A percentile compares a stretch with the other conserved stretches of the same genome.
Conservation (phyloP, 2,329 filamentous ascomycete genomes). For the Dothideomycetidae sp. region DNA sequence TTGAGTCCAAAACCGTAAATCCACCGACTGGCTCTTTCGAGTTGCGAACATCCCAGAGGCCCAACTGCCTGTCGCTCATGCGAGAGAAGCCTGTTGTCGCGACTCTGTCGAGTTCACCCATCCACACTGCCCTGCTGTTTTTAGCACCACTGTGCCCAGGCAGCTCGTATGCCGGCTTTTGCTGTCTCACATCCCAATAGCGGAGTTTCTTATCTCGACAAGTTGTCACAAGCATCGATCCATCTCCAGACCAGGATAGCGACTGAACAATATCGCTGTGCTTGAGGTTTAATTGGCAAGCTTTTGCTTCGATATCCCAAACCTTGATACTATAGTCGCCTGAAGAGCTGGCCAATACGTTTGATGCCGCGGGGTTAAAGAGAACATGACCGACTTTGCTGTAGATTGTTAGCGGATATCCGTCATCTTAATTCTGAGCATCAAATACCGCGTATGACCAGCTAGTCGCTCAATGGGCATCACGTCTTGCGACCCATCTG, state of each 20-base stretch:
- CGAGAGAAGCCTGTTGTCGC: constrained; percentile 94
- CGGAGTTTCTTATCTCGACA: constrained; percentile 96
- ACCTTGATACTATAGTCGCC: constrained; percentile 91
- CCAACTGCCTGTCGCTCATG: constrained; percentile 96
- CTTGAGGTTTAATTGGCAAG: constrained; percentile 60
- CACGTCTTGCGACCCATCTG: constrained; percentile 70
- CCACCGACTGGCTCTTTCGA: constrained; percentile 71
- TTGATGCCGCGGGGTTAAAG: constrained; percentile 93
- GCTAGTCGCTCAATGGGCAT: constrained; percentile 65
- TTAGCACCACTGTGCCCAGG: constrained; percentile 84
- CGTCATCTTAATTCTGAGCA: not conserved
- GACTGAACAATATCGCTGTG: constrained; percentile 90
- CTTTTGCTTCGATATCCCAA: constrained; percentile 79
- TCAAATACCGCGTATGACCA: constrained; percentile 64
- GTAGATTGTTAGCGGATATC: constrained; percentile 19
- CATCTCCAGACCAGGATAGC: constrained; percentile 86
- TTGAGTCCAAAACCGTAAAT: constrained; percentile 82
- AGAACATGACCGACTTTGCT: constrained; percentile 97
- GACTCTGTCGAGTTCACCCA: constrained; percentile 92
- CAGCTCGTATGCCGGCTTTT: constrained; percentile 71
- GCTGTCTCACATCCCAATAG: constrained; percentile 92
- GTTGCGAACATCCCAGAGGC: constrained; percentile 82
- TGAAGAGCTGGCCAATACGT: constrained; percentile 86
- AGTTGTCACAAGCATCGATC: constrained; percentile 75
- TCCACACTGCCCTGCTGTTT: constrained; percentile 92